Base-by-base conservation (phyloP, 1,284 basidiomycete species). In the Xanthoconium separans region DNA sequence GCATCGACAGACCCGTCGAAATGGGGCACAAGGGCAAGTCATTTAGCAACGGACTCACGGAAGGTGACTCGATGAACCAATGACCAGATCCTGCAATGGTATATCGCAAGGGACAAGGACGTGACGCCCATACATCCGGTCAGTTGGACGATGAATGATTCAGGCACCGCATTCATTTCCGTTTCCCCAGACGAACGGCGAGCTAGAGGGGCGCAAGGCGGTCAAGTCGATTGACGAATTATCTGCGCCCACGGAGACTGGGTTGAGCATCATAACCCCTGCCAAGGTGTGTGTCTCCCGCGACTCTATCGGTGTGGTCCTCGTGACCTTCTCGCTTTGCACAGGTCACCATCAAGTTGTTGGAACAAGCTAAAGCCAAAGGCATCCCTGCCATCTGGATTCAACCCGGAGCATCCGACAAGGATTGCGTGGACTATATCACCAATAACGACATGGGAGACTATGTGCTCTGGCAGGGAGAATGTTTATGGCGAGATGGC, bases 321-420 rank as follows among this genome's bases (percentile, higher is more conserved):
- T 29, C 2, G 2, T 13, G 4, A 15, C 16, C 10, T 37, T 41
- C 43, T 55, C 27, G 48, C 36, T 40, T 13, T 18, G 33, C 34
- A 45, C 68, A 91, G 86, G 74, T 92, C 47, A 90, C 89, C 10
- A 77, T 89, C 43, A 75, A 74, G 24, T 61, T 89, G 47, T 72
- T 91, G 59, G 75, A 86, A 64, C 78, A 84, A 56, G 86, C 86
- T 8, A 85, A 84, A 65, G 75, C 78, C 2, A 75, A 85, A 24
- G 71, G 74, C 31, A 75, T 92, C 11, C 84, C 84, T 16, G 78
- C 83, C 2, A 75, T 93, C 44, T 95, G 92, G 92, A 79, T 94
- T 39, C 92, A 95, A 70, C 92, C 92, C 13, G 91, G 91, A 24
- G 89, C 91, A 11, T 85, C 87, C 60, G 85, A 90, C 63, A 80